Evolutionary conservation across 108 stramenopile genomes (phyloP).

Genomic region (Nitzschia sp.): DNA sequence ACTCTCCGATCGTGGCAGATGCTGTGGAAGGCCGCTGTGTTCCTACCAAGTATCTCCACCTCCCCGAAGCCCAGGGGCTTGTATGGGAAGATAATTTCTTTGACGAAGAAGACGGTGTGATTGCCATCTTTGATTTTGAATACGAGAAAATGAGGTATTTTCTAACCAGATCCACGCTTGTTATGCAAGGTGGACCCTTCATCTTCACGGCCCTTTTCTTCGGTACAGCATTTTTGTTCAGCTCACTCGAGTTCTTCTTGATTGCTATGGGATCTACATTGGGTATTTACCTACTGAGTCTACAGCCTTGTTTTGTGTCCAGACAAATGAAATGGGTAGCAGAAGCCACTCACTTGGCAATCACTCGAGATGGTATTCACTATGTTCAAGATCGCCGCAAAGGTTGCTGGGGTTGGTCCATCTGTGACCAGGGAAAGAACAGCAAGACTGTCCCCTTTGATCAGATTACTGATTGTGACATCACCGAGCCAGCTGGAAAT

Average conservation of each 20-base stretch:
- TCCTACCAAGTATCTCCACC: not conserved
- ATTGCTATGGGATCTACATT: not conserved
- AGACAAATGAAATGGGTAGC: slow-evolving; percentile 24
- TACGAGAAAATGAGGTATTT: slow-evolving; percentile 34
- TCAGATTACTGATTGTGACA: slow-evolving; percentile 52
- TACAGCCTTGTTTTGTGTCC: slow-evolving; percentile 16
- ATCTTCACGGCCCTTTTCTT: not conserved
- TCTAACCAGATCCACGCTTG: not conserved
- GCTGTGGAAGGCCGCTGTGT: not conserved
- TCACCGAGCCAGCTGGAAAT: slow-evolving; percentile 34
- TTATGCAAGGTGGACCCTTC: too few relatives aligned
- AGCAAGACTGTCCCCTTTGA: slow-evolving; percentile 49
- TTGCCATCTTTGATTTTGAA: slow-evolving; percentile 52
- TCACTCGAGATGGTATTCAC: slow-evolving; percentile 49
- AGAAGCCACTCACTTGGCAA: slow-evolving; percentile 41
- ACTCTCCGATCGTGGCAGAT: not conserved
- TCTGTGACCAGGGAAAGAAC: slow-evolving; percentile 24
- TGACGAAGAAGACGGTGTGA: slow-evolving; percentile 34
- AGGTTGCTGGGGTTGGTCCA: slow-evolving; percentile 24
- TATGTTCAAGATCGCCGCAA: slow-evolving; percentile 37
- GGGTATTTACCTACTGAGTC: slow-evolving; percentile 4
- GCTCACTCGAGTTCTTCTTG: slow-evolving; percentile 6
- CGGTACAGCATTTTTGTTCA: not conserved
- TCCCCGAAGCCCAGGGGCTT: slow-evolving; percentile 12
- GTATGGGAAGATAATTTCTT: slow-evolving; percentile 52